Evolutionary conservation across 164 flowering plant species (phyloP), one percentile per base, ranked within the genome.

Genomic region (Sedum album): DNA sequence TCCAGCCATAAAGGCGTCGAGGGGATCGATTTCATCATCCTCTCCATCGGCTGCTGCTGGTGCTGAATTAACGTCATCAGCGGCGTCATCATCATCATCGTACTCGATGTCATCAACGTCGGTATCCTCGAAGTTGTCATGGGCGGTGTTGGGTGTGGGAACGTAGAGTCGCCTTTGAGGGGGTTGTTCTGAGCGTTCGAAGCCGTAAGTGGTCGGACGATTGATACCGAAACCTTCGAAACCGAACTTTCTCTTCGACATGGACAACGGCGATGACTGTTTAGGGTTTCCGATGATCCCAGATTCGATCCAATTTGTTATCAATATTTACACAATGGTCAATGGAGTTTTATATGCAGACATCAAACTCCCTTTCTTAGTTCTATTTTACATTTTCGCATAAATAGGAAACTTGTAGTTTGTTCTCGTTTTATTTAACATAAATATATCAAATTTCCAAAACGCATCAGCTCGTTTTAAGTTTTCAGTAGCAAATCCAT

Each of bases 1-100:
- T 15, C 92, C 96, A 68, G 82, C 92, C 99, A 94, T 94, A 73
- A 94, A 94, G 35, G 99, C 99, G 63, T 94, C 99, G 6, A 94
- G 80, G 3, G 99, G 99, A 66, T 94, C 99, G 51, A 94, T 73
- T 57, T 93, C 97, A 5, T 65, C 85, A 35, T 80, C 82, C 1
- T 71, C 93, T 6, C 55, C 84, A 13, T 64, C 85, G 13, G 53
- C 31, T 36, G 46, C 71, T 13, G 21, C n/a, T 20, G 3, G 65
- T 31, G 48, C 46, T 25, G 72, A 75, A 39, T 70, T 51, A 2
- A 36, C n/a, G 69, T 17, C 51, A 14, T 46, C 13, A 7, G 21
- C 28, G 15, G 57, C 66, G 26, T 71, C 75, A 5, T 49, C 69
- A 41, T 70, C 74, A 14, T 93, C 93, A 20, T 73, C 87, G 77